These are phyloP conservation scores for Zygoascus sp. DNA, from an alignment of 1,139 yeast species.

Conservation along the genomic window DNA sequence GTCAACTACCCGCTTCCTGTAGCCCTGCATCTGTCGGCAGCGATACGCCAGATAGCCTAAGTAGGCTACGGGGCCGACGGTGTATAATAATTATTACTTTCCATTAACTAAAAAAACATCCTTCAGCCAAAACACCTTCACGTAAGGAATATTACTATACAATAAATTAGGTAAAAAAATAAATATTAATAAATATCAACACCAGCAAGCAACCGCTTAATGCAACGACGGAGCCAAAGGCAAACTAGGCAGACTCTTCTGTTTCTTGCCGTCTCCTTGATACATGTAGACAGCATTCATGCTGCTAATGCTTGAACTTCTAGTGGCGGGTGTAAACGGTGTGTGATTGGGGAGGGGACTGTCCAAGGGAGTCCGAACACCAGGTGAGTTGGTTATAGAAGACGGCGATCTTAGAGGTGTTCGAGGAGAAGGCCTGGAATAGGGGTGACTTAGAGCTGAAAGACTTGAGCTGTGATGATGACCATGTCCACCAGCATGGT, in stretches of 20 bases:
- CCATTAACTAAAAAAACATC: too few relatives aligned
- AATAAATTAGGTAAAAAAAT: conserved; percentile 4
- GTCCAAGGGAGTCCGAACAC: background rate
- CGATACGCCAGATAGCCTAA: too few relatives aligned
- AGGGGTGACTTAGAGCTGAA: conserved; percentile 5
- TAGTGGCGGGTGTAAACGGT: background rate
- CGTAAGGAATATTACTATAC: conserved; percentile 1
- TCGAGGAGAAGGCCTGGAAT: conserved; percentile 5
- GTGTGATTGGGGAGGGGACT: background rate
- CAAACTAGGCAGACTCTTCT: background rate
- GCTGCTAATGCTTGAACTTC: conserved; percentile 5
- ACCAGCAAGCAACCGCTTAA: background rate
- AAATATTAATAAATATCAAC: conserved; percentile 7
- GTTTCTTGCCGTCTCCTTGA: conserved; percentile 4
- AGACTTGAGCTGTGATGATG: background rate
- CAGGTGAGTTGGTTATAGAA: background rate
- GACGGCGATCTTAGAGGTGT: conserved; percentile 5
- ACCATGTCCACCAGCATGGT: conserved; percentile 3
- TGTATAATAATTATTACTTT: background rate
- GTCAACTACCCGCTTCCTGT: too few relatives aligned
- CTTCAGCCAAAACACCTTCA: too few relatives aligned
- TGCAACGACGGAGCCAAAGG: conserved; percentile 3
- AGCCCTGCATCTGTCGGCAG: too few relatives aligned
- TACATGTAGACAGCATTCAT: conserved; percentile 1
- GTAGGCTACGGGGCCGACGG: too few relatives aligned